Base-by-base conservation (phyloP, 1,139 yeast genomes). In the Taiozyma sp. region DNA sequence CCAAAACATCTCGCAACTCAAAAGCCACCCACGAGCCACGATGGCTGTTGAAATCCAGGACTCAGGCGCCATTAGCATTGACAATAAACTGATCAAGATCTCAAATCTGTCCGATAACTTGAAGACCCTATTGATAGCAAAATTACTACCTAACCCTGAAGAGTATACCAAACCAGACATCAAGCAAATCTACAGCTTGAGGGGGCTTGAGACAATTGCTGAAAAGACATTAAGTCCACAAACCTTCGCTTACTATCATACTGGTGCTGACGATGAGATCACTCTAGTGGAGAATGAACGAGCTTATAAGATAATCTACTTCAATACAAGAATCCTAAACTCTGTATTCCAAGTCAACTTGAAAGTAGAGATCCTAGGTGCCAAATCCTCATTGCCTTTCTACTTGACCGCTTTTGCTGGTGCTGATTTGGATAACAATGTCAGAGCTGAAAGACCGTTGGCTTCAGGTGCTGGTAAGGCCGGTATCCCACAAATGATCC, bases 231-330 rank as follows among this genome's bases (percentile, higher is more conserved):
- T 87, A 78, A 78, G 81, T 45, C 76, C 76, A 56, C 74, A 79
- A 6, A 92, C 87, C 0, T 87, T 92, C 91, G 87, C 86, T 19
- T 87, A 87, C 67, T 87, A 85, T 66, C 81, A 89, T 8, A 81
- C 89, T 43, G 96, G 92, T 8, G 78, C 88, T 48, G 95, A 87
- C 64, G 95, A 87, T 65, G 96, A 87, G 68, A 80, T 87, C 59
- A 80, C 95, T 3, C 65, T 87, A 65, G 73, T 92, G 50, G 92
- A 86, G 61, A 87, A 87, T 69, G 92, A 85, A 63, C 70, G 79
- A 52, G 87, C 92, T 9, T 87, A 80, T 68, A 90, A 84, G 58
- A 74, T 89, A 46, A 74, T 87, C 46, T 86, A 81, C 70, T 86
- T 87, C 71, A 79, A 80, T 57, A 96, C 96, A 13, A 71, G 80